Evolutionary conservation across 805 yeast genomes (phyloP), one percentile per base, ranked within the genome.

Genomic region (Lipomyces sp.): DNA sequence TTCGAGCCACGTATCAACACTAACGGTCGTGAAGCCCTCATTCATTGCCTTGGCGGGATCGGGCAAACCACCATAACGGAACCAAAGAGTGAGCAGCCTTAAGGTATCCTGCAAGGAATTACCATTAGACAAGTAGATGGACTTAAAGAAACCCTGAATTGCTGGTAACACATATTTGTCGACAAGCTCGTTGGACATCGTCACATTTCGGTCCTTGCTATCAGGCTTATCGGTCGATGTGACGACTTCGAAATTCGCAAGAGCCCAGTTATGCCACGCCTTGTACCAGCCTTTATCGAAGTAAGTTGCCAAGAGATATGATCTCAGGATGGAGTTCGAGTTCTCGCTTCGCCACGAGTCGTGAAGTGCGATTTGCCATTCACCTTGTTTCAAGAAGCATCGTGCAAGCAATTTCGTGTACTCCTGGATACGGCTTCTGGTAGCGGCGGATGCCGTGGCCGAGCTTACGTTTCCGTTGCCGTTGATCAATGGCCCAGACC

Each of bases 261-360:
- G 81, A 0, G 99, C 99, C 99, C 99, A 95, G 75, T 92, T 94
- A 76, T 95, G 99, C 99, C 99, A 96, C 18, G 98, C 99, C 75
- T 96, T 95, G 75, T 95, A 95, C 97, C 99, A 95, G 32, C 85
- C 84, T 45, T 85, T 83, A 76, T 95, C 98, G 77, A 95, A 94
- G 76, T 93, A 97, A 0, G 99, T 94, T 0, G 99, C 98, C 70
- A 95, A 81, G 63, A 95, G 80, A 76, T 91, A 95, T 0, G 98
- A 92, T 11, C 98, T 97, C 66, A 95, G 80, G 70, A 95, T 92
- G 1, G 93, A 89, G 55, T 92, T 93, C 0, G 93, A 87, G n/a
- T 74, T 78, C 5, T 81, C 77, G 65, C 85, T 85, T 68, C 87
- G 90, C 98, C 98, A 94, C 69, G 86, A 86, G 58, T 82, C 84